Conservation (phyloP, 257 asterid genomes). For the Solanum gracilifrons region DNA sequence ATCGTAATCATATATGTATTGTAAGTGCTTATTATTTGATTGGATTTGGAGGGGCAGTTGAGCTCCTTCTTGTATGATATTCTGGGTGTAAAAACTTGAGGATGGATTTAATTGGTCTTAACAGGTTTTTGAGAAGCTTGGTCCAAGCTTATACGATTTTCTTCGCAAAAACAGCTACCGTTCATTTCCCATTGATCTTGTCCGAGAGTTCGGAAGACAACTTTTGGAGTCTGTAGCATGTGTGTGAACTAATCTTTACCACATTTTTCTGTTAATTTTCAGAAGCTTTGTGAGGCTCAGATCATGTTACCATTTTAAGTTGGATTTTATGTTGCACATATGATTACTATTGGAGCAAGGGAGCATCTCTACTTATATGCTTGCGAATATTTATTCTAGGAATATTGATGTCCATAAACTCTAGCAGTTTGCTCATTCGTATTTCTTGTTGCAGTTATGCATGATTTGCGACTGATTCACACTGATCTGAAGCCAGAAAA, state of each 20-base stretch:
- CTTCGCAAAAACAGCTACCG: slow-evolving; percentile 89
- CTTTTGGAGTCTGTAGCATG: slow-evolving; percentile 99
- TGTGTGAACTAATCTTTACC: slow-evolving; percentile 59
- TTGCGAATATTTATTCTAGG: not conserved
- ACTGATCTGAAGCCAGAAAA: slow-evolving; percentile 96
- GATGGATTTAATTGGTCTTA: slow-evolving; percentile 66
- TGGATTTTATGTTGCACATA: not conserved
- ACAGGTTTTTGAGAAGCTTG: slow-evolving; percentile 99
- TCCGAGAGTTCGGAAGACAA: slow-evolving; percentile 89
- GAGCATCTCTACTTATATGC: slow-evolving; percentile 1
- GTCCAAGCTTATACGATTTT: slow-evolving; percentile 95
- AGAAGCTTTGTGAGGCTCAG: not conserved
- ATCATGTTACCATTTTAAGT: not conserved
- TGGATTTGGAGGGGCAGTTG: not conserved
- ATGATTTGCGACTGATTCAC: slow-evolving; percentile 75
- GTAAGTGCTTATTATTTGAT: slow-evolving; percentile 38
- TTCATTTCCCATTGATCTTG: slow-evolving; percentile 95
- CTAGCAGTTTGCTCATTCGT: not conserved
- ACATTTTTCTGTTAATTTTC: slow-evolving; percentile 12
- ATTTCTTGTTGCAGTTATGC: slow-evolving; percentile 65
- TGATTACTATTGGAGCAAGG: not conserved
- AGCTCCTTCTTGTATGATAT: not conserved
- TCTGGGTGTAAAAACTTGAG: not conserved
- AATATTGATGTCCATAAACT: not conserved
- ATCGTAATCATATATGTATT: slow-evolving; percentile 70